phyloP scores from a whole-genome alignment of 345 rosid species.

The Odontarrhena argentea region DNA sequence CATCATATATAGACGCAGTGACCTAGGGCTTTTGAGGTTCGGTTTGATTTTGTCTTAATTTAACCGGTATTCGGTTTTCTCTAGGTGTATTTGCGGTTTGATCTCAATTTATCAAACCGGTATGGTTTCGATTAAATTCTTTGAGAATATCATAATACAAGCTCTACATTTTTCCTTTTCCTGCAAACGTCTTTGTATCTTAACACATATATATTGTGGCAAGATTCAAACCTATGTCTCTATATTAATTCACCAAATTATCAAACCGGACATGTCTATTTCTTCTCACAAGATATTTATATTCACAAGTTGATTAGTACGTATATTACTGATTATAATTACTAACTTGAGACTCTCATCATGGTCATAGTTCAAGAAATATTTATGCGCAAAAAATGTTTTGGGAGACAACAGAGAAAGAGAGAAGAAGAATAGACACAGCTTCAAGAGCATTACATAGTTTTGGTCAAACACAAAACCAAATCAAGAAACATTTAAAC shows the following conservation, averaged over 20 bases:
- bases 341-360: constrained; percentile 9
- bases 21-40: no score
- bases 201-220: not conserved
- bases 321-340: not conserved
- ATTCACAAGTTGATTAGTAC: constrained; percentile 10
- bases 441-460: constrained; percentile 16
- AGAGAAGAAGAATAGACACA: not conserved
- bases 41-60: no score
- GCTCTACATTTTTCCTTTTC: not conserved
- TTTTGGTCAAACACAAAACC: constrained; percentile 24
- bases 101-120: no score
- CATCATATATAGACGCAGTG: no score
- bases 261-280: constrained; percentile 27
- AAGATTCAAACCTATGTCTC: not conserved
- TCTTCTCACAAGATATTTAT: not conserved
- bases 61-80: no score
- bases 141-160: no score
- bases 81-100: no score
- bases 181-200: constrained; percentile 6
- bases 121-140: no score
- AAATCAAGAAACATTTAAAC: constrained; percentile 26
- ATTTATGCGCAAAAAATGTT: no score
- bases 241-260: no score
- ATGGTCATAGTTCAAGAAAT: no score
- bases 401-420: not conserved